These are phyloP conservation scores for Teratosphaeria epicoccoides DNA, from an alignment of 2,329 filamentous ascomycete species.

Conservation along the genomic window DNA sequence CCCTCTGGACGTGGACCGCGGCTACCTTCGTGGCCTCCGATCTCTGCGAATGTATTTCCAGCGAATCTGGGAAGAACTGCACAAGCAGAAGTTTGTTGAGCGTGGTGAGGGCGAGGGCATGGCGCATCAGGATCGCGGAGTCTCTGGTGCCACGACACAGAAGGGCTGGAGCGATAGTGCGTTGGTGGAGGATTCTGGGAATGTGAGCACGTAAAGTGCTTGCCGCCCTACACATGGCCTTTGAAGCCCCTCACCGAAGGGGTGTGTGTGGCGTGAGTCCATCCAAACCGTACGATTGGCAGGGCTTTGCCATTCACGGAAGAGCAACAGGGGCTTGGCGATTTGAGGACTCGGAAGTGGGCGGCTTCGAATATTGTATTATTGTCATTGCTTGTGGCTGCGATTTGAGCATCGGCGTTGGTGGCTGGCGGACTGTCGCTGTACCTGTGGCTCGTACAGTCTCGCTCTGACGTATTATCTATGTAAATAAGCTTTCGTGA, in stretches of 20 bases:
- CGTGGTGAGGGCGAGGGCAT: constrained; percentile 27
- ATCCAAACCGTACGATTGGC: not conserved
- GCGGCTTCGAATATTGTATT: not conserved
- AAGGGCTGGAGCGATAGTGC: constrained; percentile 18
- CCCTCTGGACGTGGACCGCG: constrained; percentile 70
- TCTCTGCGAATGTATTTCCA: constrained; percentile 76
- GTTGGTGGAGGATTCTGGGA: constrained; percentile 16
- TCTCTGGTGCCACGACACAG: constrained; percentile 14
- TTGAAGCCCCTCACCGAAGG: too few relatives aligned
- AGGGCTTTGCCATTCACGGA: not conserved
- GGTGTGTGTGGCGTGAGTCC: too few relatives aligned
- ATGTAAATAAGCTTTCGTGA: not conserved
- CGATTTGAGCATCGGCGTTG: not conserved
- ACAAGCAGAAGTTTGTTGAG: constrained; percentile 20
- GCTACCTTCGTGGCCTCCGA: constrained; percentile 76
- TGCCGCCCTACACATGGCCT: not conserved
- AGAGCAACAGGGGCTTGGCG: not conserved
- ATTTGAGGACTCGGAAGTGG: too few relatives aligned
- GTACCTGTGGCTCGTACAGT: not conserved
- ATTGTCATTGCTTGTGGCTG: not conserved
- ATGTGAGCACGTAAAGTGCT: constrained; percentile 16
- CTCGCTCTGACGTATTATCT: not conserved
- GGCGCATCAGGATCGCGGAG: constrained; percentile 21
- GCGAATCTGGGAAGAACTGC: constrained; percentile 70
- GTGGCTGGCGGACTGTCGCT: not conserved